phyloP scores from a whole-genome alignment of 352 stramenopile species.

The Pythium pyrilobum region DNA sequence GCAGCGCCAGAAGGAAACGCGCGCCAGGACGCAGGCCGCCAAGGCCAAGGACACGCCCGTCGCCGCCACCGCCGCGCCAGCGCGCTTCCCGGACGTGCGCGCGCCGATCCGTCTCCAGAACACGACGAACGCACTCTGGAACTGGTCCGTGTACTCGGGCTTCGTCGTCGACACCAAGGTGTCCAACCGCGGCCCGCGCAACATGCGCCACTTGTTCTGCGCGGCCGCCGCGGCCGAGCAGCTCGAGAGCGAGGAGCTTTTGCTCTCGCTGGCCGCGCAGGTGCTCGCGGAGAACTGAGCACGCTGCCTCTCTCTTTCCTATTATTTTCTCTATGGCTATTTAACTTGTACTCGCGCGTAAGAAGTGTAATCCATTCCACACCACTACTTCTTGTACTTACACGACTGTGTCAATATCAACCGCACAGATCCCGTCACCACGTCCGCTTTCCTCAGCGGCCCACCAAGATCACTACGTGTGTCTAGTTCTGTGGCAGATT shows the following conservation, averaged over 20 bases:
- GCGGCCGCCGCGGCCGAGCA: neutral
- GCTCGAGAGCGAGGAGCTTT: slow-evolving; percentile 14
- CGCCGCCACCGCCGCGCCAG: neutral
- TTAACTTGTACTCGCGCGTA: no score
- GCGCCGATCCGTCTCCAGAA: slow-evolving; percentile 25
- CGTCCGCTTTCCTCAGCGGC: no score
- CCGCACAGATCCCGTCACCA: no score
- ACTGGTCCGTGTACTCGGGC: slow-evolving; percentile 29
- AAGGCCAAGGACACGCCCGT: slow-evolving; percentile 11
- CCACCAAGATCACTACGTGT: no score
- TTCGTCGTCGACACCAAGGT: slow-evolving; percentile 19
- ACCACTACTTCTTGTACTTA: no score
- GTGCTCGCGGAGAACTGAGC: slow-evolving; percentile 17
- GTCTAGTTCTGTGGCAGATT: no score
- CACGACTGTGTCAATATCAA: no score
- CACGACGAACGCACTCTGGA: slow-evolving; percentile 26
- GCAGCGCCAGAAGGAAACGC: slow-evolving; percentile 2
- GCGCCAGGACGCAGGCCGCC: neutral
- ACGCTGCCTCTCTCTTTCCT: no score
- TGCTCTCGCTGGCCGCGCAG: slow-evolving; percentile 6
- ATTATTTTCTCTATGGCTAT: no score
- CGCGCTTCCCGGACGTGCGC: slow-evolving; percentile 2
- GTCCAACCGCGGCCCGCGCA: slow-evolving; percentile 14
- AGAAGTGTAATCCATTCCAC: no score
- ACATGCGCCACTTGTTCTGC: slow-evolving; percentile 22